A percentile compares a stretch with the other conserved stretches of the same genome.
phyloP scores from a whole-genome alignment of 805 yeast species.

The Starmerella floris region DNA sequence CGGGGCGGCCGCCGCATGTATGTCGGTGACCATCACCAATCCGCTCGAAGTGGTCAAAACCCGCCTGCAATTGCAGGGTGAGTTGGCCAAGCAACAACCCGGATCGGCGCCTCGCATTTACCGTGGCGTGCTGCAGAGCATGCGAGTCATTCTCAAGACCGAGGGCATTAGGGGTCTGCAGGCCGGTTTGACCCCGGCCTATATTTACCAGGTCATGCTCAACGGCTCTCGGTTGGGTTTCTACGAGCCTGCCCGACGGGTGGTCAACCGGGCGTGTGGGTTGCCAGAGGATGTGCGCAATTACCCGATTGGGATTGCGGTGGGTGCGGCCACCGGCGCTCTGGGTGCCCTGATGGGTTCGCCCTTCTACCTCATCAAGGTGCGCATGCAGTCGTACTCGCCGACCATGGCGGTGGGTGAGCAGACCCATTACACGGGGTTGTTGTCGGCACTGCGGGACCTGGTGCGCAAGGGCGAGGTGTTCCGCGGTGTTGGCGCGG shows the following conservation, averaged over 20 bases:
- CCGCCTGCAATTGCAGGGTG: conserved; percentile 94
- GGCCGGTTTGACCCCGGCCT: conserved; percentile 80
- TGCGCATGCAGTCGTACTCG: conserved; percentile 92
- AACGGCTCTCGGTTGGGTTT: conserved; percentile 92
- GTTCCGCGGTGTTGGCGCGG: conserved; percentile 89
- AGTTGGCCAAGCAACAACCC: conserved; percentile 38
- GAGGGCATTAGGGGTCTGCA: conserved; percentile 86
- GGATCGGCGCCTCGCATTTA: conserved; percentile 41
- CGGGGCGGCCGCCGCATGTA: conserved; percentile 92
- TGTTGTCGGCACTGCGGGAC: conserved; percentile 51
- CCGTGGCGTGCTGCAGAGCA: conserved; percentile 76
- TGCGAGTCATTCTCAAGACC: conserved; percentile 51
- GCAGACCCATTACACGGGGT: conserved; percentile 72
- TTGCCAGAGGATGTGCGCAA: conserved; percentile 38
- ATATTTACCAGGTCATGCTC: conserved; percentile 75
- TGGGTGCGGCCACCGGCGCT: conserved; percentile 77
- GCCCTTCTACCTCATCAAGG: conserved; percentile 83
- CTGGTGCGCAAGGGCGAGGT: conserved; percentile 61
- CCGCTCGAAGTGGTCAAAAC: conserved; percentile 93
- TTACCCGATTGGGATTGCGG: conserved; percentile 52
- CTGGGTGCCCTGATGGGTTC: conserved; percentile 84
- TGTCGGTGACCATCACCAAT: conserved; percentile 92
- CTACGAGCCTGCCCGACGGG: conserved; percentile 72
- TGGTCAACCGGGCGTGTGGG: conserved; percentile 41
- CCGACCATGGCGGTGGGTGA: conserved; percentile 61